Percentiles rank a stretch among this genome's conserved stretches.
Conservation (phyloP, 2,329 filamentous ascomycete species). For the Colletotrichum zoysiae region DNA sequence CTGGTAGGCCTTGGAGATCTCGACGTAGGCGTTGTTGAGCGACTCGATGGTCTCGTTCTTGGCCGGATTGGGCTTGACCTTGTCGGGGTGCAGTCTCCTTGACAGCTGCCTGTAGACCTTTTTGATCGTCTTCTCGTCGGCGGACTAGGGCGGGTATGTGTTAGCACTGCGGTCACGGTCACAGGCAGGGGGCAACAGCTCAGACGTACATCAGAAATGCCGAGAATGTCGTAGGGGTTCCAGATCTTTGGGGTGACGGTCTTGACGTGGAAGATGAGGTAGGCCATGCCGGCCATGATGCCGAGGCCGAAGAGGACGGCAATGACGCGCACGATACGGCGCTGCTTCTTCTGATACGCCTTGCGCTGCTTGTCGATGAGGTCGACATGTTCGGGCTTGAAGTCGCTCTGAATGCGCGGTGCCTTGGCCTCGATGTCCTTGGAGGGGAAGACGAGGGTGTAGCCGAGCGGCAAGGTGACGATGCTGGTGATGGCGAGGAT, state of each 20-base stretch:
- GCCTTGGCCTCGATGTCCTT: constrained; percentile 83
- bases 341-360: constrained; percentile 90
- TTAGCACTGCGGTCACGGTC: constrained; percentile 23
- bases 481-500: constrained; percentile 90
- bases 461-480: constrained; percentile 90
- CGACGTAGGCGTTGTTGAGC: constrained; percentile 90
- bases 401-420: constrained; percentile 84
- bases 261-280: constrained; percentile 86
- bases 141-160: constrained; percentile 62
- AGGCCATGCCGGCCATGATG: constrained; percentile 90
- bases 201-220: constrained; percentile 78
- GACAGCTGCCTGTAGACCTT: constrained; percentile 89
- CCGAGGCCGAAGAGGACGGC: constrained; percentile 83
- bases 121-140: constrained; percentile 92
- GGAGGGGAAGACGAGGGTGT: constrained; percentile 84
- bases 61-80: constrained; percentile 82
- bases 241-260: constrained; percentile 81
- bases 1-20: constrained; percentile 98
- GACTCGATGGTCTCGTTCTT: constrained; percentile 91
- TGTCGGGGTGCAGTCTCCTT: constrained; percentile 91
- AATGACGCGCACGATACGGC: constrained; percentile 86
- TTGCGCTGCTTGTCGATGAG: constrained; percentile 85
- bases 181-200: background rate
- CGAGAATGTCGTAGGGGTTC: constrained; percentile 97
- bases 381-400: constrained; percentile 84